Conservation (phyloP, 805 yeast species). For the Candida ortonii region DNA sequence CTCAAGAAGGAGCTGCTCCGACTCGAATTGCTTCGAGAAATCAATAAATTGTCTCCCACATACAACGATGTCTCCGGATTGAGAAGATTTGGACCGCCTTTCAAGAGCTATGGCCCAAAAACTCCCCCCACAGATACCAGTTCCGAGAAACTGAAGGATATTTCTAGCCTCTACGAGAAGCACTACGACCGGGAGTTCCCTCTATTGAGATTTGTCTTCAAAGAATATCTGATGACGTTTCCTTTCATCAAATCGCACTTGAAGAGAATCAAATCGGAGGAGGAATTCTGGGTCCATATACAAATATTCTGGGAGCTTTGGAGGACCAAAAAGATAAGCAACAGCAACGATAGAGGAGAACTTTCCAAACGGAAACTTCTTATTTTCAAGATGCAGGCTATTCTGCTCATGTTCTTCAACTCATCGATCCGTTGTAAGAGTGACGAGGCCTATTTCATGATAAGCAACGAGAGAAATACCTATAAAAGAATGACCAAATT, state of each 20-base stretch:
- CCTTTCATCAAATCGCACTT: constrained; percentile 67
- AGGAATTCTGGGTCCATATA: constrained; percentile 72
- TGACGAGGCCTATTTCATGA: constrained; percentile 49
- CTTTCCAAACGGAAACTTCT: constrained; percentile 67
- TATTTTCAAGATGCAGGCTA: constrained; percentile 56
- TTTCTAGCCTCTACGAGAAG: constrained; percentile 18
- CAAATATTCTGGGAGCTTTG: constrained; percentile 82
- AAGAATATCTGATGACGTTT: constrained; percentile 59
- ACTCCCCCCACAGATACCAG: constrained; percentile 23
- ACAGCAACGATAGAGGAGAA: constrained; percentile 72
- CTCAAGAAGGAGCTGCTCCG: constrained; percentile 77
- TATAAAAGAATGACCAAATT: constrained; percentile 37
- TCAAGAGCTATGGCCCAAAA: constrained; percentile 46
- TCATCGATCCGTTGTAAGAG: constrained; percentile 65
- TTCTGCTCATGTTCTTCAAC: constrained; percentile 66
- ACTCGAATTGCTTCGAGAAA: constrained; percentile 59
- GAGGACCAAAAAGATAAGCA: constrained; percentile 66
- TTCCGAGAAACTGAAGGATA: constrained; percentile 16
- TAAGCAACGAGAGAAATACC: constrained; percentile 37
- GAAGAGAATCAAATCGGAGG: constrained; percentile 14
- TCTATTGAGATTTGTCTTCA: constrained; percentile 61
- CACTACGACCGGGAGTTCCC: constrained; percentile 52
- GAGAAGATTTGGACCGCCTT: constrained; percentile 75
- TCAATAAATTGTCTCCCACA: constrained; percentile 45
- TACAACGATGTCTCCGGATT: constrained; percentile 59